These are phyloP conservation scores for Danielia reshetovae DNA, from an alignment of 805 yeast species.

Conservation along the genomic window DNA sequence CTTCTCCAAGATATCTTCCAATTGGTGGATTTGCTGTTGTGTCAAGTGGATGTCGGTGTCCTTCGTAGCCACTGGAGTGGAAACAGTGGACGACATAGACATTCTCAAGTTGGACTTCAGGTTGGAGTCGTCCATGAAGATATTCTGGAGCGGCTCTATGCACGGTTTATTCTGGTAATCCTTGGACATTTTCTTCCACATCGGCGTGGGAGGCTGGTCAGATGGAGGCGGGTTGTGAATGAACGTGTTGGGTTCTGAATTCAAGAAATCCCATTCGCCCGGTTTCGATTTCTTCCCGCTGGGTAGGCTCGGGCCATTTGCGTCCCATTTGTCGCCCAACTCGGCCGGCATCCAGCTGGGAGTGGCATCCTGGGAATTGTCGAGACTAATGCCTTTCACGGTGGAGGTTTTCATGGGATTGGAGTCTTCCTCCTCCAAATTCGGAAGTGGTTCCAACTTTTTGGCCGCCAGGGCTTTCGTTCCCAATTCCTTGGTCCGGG, in stretches of 20 bases:
- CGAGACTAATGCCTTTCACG: constrained; percentile 7
- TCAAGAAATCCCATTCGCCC: constrained; percentile 14
- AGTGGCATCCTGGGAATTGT: constrained; percentile 18
- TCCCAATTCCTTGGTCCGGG: constrained; percentile 33
- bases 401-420: constrained; percentile 26
- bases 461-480: no score
- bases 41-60: constrained; percentile 13
- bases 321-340: constrained; percentile 32
- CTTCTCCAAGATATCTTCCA: constrained; percentile 22
- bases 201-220: constrained; percentile 20
- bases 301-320: background rate
- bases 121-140: constrained; percentile 23
- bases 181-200: constrained; percentile 32
- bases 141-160: constrained; percentile 28
- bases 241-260: constrained; percentile 25
- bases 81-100: constrained; percentile 13
- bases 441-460: constrained; percentile 19
- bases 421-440: constrained; percentile 3
- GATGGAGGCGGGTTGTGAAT: constrained; percentile 24
- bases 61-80: constrained; percentile 31
- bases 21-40: constrained; percentile 18
- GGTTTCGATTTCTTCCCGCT: background rate
- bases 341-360: constrained; percentile 44
- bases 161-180: constrained; percentile 25
- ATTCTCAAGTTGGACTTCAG: constrained; percentile 21